Conservation (phyloP, 73 alveolate species). For the Paramecium pentaurelia region DNA sequence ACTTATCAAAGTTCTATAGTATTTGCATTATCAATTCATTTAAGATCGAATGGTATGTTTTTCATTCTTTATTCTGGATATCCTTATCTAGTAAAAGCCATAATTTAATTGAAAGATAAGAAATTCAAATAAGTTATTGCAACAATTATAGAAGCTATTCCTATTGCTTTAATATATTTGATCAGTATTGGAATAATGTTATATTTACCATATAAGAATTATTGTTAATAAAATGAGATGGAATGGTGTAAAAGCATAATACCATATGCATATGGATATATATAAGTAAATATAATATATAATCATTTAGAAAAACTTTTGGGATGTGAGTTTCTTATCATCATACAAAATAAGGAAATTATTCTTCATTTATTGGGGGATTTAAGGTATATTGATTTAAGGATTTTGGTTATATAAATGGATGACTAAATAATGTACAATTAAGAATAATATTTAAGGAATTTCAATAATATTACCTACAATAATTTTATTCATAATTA, state of each 20-base stretch:
- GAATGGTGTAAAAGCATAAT: background rate
- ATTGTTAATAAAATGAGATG: background rate
- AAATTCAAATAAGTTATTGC: background rate
- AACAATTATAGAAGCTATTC: background rate
- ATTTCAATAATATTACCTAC: background rate
- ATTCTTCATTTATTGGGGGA: background rate
- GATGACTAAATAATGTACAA: background rate
- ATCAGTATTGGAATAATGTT: background rate
- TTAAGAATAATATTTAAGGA: background rate
- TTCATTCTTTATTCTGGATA: background rate
- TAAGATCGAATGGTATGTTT: slow-evolving; percentile 5
- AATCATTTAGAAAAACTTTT: background rate
- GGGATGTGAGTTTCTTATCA: background rate
- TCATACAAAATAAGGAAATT: background rate
- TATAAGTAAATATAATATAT: background rate
- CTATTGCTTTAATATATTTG: background rate
- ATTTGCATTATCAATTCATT: background rate
- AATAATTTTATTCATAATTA: background rate
- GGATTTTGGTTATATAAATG: background rate
- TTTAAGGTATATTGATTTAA: background rate
- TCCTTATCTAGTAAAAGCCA: background rate
- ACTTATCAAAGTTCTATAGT: background rate
- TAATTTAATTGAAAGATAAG: background rate
- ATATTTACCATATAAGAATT: background rate
- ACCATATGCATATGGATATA: slow-evolving; percentile 2